Evolutionary conservation across 2,329 filamentous ascomycete species (phyloP).

Genomic region (Verticillium zaregamsianum): DNA sequence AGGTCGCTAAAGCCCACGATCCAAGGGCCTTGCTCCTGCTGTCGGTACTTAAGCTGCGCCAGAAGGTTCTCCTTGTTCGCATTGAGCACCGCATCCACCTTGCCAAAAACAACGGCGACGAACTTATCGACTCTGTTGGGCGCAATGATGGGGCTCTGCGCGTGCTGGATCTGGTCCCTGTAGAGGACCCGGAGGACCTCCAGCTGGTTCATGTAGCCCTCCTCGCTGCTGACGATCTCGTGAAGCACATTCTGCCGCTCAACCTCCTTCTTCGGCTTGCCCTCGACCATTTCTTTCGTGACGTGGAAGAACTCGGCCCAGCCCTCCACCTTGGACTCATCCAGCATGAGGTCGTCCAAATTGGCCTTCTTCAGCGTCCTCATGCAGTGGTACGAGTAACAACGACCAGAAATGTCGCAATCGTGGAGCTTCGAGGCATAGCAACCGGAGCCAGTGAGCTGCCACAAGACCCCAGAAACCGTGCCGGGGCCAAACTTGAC

Average conservation of each 20-base stretch:
- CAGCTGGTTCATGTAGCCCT: slow-evolving; percentile 83
- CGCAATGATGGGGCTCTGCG: slow-evolving; percentile 76
- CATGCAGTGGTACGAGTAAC: slow-evolving; percentile 92
- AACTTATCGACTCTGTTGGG: slow-evolving; percentile 77
- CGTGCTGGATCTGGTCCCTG: slow-evolving; percentile 69
- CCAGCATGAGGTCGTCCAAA: slow-evolving; percentile 66
- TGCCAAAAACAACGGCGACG: slow-evolving; percentile 81
- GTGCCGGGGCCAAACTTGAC: slow-evolving; percentile 81
- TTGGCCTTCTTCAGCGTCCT: slow-evolving; percentile 94
- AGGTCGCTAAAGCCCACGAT: slow-evolving; percentile 93
- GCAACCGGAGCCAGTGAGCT: slow-evolving; percentile 86
- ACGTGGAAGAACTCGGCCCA: slow-evolving; percentile 90
- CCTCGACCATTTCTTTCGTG: slow-evolving; percentile 69
- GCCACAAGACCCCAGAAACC: slow-evolving; percentile 87
- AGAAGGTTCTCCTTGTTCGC: slow-evolving; percentile 92
- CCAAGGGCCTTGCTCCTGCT: slow-evolving; percentile 95
- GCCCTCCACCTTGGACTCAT: slow-evolving; percentile 69
- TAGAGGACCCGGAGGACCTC: slow-evolving; percentile 84
- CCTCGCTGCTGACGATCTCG: slow-evolving; percentile 91
- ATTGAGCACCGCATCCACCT: slow-evolving; percentile 79
- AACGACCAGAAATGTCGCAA: slow-evolving; percentile 65
- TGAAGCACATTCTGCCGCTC: slow-evolving; percentile 92
- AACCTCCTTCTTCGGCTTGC: slow-evolving; percentile 77
- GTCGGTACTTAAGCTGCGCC: slow-evolving; percentile 91
- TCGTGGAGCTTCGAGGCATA: slow-evolving; percentile 84